Evolutionary conservation across 2,329 filamentous ascomycete genomes (phyloP), one percentile per base, ranked within the genome.

Genomic region (Paracorniculantispora psalliotae): DNA sequence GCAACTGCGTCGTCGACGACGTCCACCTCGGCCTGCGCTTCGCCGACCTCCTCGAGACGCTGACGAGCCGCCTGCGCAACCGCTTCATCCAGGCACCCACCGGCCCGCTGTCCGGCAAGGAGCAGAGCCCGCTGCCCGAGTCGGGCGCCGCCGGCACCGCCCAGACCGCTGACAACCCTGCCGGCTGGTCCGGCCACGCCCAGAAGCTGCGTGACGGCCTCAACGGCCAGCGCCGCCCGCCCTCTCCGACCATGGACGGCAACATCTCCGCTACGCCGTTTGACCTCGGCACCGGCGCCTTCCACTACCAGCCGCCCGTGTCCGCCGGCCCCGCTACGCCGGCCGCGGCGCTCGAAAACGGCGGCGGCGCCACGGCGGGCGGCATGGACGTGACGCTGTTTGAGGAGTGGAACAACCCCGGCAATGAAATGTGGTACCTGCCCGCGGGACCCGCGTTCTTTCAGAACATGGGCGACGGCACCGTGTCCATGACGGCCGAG

Each of bases 1-100:
- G 88, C 19, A 89, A 85, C 64, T 92, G 88, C 62, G 88, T 92
- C 7, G 90, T 93, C 4, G 90, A 94, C 67, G 90, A 94, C 65
- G 89, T 93, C 8, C 90, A 94, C 69, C 80, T 94, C 4, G 90
- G 88, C n/a, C 91, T 89, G 61, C 84, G 90, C 8, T 94, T 94
- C 66, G 89, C 90, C 19, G 89, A 92, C 67, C 81, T 93, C 50
- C 82, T 93, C n/a, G 87, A 92, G 67, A 90, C 87, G 1, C 75
- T 94, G 43, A 92, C 89, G 0, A 86, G 87, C 61, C 82, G 89
- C 25, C 79, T 93, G 62, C 83, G 89, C 57, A 86, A 87, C 65
- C 83, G 89, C 7, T 91, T 94, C 66, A 91, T 85, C 69, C 89
- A 79, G 73, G 87, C 75, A 63, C 82, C 84, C 6, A 77, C 78